A percentile compares a stretch with the other conserved stretches of the same genome.
Conservation (phyloP, 768 basidiomycete species). For the Lactifluus hygrophoroides region DNA sequence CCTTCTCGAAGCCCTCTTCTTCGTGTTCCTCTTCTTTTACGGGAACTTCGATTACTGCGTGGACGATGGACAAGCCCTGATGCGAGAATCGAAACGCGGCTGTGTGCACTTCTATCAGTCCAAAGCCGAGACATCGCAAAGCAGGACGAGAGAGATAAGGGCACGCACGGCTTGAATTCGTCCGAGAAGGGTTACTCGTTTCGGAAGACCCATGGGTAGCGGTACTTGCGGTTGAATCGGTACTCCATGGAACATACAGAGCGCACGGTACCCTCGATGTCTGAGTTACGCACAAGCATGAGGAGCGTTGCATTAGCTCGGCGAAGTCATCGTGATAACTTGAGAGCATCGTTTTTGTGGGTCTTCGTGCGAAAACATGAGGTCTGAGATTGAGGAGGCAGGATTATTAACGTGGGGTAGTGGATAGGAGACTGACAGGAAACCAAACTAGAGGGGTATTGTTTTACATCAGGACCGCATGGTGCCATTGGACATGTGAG, state of each 20-base stretch:
- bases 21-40: conserved; percentile 63
- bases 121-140: background rate
- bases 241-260: conserved; percentile 78
- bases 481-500: background rate
- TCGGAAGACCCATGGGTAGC: conserved; percentile 84
- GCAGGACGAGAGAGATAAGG: background rate
- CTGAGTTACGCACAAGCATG: conserved; percentile 59
- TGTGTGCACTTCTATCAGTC: conserved; percentile 1
- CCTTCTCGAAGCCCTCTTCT: conserved; percentile 26
- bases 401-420: background rate
- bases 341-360: background rate
- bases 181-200: conserved; percentile 78
- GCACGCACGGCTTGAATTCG: conserved; percentile 55
- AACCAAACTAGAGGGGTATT: background rate
- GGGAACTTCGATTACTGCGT: conserved; percentile 46
- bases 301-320: conserved; percentile 29
- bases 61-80: conserved; percentile 36
- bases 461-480: too few species aligned
- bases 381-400: background rate
- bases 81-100: conserved; percentile 28
- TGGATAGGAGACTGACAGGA: background rate
- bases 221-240: conserved; percentile 70
- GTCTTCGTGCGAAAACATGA: background rate
- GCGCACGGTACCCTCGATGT: conserved; percentile 47
- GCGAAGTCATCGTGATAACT: background rate